These are phyloP conservation scores for Filosporella fistucella DNA, from an alignment of 495 filamentous ascomycete species.

Conservation along the genomic window DNA sequence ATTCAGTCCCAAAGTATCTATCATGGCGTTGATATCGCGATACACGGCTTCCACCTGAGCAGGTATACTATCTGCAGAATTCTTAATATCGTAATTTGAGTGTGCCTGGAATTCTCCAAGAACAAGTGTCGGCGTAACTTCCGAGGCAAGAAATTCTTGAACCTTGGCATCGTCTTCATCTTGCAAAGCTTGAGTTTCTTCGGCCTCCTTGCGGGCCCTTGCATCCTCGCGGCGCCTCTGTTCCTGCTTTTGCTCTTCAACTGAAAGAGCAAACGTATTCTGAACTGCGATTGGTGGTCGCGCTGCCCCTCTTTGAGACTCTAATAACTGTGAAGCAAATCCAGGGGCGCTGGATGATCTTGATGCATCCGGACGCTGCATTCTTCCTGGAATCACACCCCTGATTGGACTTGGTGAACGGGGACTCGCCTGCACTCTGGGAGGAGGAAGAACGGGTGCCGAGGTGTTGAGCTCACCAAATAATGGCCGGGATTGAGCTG, in stretches of 20 bases:
- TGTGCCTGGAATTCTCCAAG: conserved; percentile 61
- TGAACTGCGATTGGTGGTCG: background rate
- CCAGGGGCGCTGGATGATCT: conserved; percentile 57
- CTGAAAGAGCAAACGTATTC: conserved; percentile 5
- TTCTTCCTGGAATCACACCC: conserved; percentile 36
- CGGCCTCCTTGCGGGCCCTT: conserved; percentile 40
- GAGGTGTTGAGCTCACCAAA: conserved; percentile 61
- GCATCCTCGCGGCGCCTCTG: conserved; percentile 18
- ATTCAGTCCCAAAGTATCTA: conserved; percentile 88
- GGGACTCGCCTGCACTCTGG: conserved; percentile 54
- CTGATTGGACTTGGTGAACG: conserved; percentile 80
- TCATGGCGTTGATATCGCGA: conserved; percentile 93
- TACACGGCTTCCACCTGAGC: conserved; percentile 83
- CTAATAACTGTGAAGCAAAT: conserved; percentile 41
- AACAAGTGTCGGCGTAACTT: conserved; percentile 41
- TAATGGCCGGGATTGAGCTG: conserved; percentile 30
- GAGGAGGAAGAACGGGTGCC: conserved; percentile 49
- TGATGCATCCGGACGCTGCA: conserved; percentile 43
- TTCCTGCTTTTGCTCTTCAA: conserved; percentile 13
- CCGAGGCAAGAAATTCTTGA: conserved; percentile 41
- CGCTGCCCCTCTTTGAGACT: conserved; percentile 9
- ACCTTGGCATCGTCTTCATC: conserved; percentile 55
- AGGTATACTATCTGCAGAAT: conserved; percentile 57
- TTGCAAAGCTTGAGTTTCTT: conserved; percentile 41
- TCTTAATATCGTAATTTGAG: conserved; percentile 61